Base-by-base conservation (phyloP, 2,329 filamentous ascomycete genomes). In the Drechmeria coniospora region DNA sequence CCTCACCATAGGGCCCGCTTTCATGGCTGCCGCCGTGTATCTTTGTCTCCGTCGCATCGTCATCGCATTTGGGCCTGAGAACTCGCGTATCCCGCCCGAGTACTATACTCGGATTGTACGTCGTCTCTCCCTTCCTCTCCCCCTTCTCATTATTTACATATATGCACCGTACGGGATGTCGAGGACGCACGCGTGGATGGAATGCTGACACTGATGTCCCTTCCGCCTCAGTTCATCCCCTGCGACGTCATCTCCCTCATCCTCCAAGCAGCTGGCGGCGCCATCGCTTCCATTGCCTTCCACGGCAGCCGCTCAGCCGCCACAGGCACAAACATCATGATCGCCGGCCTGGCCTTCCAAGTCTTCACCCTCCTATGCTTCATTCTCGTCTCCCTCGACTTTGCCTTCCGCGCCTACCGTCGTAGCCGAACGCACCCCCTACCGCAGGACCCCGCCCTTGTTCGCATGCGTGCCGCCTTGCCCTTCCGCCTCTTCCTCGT, bases 1-100 rank as follows among this genome's bases (percentile, higher is more conserved):
- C 36, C 55, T 80, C 31, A 78, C 73, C 4, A 63, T 78, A 32
- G 73, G 58, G 0, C 74, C 75, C 0, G 72, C 72, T 1, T 78
- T 77, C 42, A 57, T 77, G 44, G 63, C 69, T 7, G 74, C 69
- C 1, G 68, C 61, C 2, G 62, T 79, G 22, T 79, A 79, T 41
- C 52, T 79, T 28, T 74, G 68, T 34, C 52, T 78, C 26, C 45
- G 59, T 8, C 50, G 56, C 21, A 63, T 67, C 34, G 61, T 66
- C 8, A 47, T 50, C 26, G 57, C 53, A 1, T 63, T 62, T 37
- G 62, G 62, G 0, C 44, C 53, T 1, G 54, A 62, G 40, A 60
- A 63, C 40, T 64, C 59, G n/a, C 44, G 61, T 19, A 52, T 67
- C 29, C 46, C 44, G 13, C 61, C 63, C 0, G 48, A 53, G 32